Percentiles rank a stretch among this genome's conserved stretches.
These are phyloP conservation scores for Aspergillus vadensis DNA, from an alignment of 2,329 filamentous ascomycete genomes.

Conservation along the genomic window DNA sequence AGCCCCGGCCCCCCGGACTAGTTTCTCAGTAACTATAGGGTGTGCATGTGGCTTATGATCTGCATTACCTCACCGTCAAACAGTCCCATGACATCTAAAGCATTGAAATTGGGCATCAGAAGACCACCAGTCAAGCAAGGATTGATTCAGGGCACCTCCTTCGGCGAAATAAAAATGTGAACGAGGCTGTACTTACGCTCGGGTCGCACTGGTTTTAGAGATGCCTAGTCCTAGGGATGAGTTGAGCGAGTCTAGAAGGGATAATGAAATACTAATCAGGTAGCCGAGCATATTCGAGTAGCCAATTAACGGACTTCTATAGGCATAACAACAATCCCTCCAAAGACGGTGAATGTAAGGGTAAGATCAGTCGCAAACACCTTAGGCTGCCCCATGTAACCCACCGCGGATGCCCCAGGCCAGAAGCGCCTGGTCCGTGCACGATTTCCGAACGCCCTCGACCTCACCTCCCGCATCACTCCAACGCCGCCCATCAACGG, in stretches of 20 bases:
- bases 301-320: neutral
- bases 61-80: neutral
- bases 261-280: neutral
- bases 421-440: conserved; percentile 30
- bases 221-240: neutral
- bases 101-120: neutral
- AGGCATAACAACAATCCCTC: neutral
- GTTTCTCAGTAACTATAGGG: neutral
- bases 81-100: neutral
- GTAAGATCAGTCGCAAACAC: neutral
- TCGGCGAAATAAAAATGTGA: neutral
- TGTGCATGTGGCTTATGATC: neutral
- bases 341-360: neutral
- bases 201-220: neutral
- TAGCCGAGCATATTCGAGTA: neutral
- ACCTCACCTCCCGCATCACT: conserved; percentile 28
- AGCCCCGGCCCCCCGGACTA: neutral
- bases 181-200: neutral
- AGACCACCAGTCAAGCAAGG: neutral
- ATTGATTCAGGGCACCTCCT: neutral
- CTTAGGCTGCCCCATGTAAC: neutral
- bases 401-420: conserved; percentile 16
- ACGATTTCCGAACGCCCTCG: conserved; percentile 25
- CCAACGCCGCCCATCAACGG: conserved; percentile 17
- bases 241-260: neutral